Conservation (phyloP, 2,329 filamentous ascomycete species). For the Alternaria rosae region DNA sequence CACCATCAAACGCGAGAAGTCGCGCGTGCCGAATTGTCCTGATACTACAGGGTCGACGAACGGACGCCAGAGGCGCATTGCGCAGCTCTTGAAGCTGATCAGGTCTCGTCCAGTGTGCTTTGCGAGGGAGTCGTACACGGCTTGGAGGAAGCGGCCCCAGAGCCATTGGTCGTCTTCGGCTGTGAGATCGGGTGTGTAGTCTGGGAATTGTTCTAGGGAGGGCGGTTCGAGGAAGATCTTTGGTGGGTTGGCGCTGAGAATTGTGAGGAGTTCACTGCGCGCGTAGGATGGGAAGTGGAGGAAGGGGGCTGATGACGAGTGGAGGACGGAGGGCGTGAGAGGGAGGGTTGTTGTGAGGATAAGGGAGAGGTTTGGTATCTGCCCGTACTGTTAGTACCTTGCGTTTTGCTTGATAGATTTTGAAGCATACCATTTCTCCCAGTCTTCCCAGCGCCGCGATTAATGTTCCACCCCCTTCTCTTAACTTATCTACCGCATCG, state of each 20-base stretch:
- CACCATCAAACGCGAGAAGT: slow-evolving; percentile 85
- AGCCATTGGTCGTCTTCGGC: slow-evolving; percentile 70
- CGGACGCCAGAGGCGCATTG: slow-evolving; percentile 79
- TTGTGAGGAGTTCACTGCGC: slow-evolving; percentile 78
- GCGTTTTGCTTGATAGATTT: slow-evolving; percentile 8
- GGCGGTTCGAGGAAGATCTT: slow-evolving; percentile 55
- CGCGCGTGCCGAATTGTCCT: slow-evolving; percentile 75
- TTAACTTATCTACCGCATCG: slow-evolving; percentile 85
- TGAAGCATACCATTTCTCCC: slow-evolving; percentile 73
- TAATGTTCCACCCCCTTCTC: slow-evolving; percentile 79
- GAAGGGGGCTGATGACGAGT: slow-evolving; percentile 74
- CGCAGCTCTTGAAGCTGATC: slow-evolving; percentile 73
- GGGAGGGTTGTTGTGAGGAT: slow-evolving; percentile 80
- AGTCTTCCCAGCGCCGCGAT: slow-evolving; percentile 82
- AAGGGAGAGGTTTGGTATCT: slow-evolving; percentile 81
- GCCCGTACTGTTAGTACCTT: slow-evolving; percentile 2
- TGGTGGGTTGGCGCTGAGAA: slow-evolving; percentile 65
- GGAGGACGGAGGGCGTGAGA: slow-evolving; percentile 69
- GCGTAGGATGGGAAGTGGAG: slow-evolving; percentile 86
- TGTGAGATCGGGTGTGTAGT: slow-evolving; percentile 57
- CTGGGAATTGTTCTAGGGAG: slow-evolving; percentile 51
- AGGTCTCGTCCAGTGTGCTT: slow-evolving; percentile 83
- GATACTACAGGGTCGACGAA: slow-evolving; percentile 81
- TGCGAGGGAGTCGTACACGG: slow-evolving; percentile 86
- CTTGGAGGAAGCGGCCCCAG: slow-evolving; percentile 81